Conservation (phyloP, 2,329 filamentous ascomycete species). For the Penicillium sp. region DNA sequence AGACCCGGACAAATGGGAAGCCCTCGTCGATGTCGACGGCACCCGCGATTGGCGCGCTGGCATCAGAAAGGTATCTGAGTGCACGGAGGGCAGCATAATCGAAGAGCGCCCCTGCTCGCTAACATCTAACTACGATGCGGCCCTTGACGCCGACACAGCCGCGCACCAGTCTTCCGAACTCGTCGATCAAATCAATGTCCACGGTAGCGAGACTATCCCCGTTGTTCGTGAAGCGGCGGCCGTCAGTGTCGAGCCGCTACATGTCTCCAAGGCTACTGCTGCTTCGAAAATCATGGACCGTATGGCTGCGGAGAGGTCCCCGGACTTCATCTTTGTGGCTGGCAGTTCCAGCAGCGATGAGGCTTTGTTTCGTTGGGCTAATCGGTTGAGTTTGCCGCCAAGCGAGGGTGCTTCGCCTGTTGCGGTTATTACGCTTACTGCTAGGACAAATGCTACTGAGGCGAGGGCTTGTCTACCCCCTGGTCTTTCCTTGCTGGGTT, state of each 20-base stretch:
- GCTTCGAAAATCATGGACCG: slow-evolving; percentile 64
- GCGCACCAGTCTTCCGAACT: slow-evolving; percentile 80
- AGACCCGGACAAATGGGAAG: slow-evolving; percentile 62
- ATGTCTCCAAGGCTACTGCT: slow-evolving; percentile 80
- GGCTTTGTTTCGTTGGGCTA: slow-evolving; percentile 90
- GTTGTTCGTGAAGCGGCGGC: slow-evolving; percentile 75
- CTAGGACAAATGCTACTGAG: slow-evolving; percentile 78
- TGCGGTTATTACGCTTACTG: slow-evolving; percentile 71
- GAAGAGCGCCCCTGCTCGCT: slow-evolving; percentile 82
- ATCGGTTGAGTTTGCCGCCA: slow-evolving; percentile 51
- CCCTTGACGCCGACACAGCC: slow-evolving; percentile 69
- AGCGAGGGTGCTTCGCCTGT: slow-evolving; percentile 16
- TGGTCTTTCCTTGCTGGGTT: slow-evolving; percentile 41
- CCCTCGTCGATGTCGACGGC: slow-evolving; percentile 65
- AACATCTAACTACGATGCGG: slow-evolving; percentile 78
- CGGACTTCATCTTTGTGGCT: slow-evolving; percentile 82
- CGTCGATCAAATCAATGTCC: slow-evolving; percentile 87
- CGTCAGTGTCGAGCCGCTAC: slow-evolving; percentile 75
- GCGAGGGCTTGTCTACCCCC: slow-evolving; percentile 76
- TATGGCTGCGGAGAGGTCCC: slow-evolving; percentile 46
- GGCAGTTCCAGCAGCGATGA: slow-evolving; percentile 88
- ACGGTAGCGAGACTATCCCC: slow-evolving; percentile 72
- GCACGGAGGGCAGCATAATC: slow-evolving; percentile 77
- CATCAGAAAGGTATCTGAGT: slow-evolving; percentile 72
- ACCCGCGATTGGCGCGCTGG: slow-evolving; percentile 74